phyloP scores from a whole-genome alignment of 2,329 filamentous ascomycete genomes.

The Monosporascus sp. region DNA sequence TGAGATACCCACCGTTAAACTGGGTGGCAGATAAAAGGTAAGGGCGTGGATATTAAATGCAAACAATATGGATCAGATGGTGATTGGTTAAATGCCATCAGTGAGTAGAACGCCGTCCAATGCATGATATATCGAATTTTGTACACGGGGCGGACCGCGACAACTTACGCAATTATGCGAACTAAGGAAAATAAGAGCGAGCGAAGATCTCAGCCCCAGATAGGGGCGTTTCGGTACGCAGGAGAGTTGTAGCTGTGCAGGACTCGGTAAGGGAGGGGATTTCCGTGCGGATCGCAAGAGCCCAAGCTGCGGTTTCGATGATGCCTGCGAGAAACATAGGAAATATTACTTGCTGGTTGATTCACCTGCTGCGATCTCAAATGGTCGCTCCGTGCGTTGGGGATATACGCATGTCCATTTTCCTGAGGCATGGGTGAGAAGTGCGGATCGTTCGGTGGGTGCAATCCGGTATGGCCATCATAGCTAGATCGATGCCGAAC shows the following conservation, averaged over 20 bases:
- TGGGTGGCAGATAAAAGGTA: not conserved
- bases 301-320: constrained; percentile 32
- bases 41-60: not conserved
- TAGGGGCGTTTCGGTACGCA: constrained; percentile 48
- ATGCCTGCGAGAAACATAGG: constrained; percentile 31
- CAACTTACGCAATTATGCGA: not conserved
- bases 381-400: constrained; percentile 22
- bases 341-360: constrained; percentile 27
- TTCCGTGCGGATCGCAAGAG: constrained; percentile 19
- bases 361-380: constrained; percentile 24
- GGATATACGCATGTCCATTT: constrained; percentile 16
- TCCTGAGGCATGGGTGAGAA: constrained; percentile 11
- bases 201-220: constrained; percentile 43
- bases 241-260: constrained; percentile 56
- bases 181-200: not conserved
- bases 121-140: not conserved
- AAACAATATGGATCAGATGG: not conserved
- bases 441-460: constrained; percentile 17
- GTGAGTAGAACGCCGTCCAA: not conserved
- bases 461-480: constrained; percentile 14
- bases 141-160: not conserved
- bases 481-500: constrained; percentile 21
- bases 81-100: not conserved
- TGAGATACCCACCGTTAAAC: not conserved
- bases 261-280: constrained; percentile 41